Evolutionary conservation across 306 rosid genomes (phyloP).

Genomic region (Quercus berberidifolia): DNA sequence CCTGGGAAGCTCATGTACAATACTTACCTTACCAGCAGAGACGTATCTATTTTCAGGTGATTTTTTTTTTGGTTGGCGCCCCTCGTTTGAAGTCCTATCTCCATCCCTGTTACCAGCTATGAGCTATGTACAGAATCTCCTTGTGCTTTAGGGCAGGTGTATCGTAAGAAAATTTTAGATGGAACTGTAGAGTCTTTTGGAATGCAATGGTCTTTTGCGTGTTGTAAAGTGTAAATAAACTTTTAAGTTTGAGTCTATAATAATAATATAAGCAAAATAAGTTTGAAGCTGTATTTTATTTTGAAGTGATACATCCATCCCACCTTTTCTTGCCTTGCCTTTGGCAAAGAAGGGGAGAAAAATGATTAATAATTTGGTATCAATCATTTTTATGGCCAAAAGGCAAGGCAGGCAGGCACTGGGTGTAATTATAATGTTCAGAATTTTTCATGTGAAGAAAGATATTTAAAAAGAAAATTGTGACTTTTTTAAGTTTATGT

Average conservation of each 20-base stretch:
- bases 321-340: slow-evolving; percentile 12
- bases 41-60: too few species aligned
- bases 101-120: too few species aligned
- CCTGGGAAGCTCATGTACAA: slow-evolving; percentile 27
- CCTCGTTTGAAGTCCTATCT: too few species aligned
- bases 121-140: not conserved
- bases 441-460: not conserved
- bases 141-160: not conserved
- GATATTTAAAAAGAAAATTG: not conserved
- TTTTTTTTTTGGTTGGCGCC: too few species aligned
- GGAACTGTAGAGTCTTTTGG: not conserved
- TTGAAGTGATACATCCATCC: not conserved
- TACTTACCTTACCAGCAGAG: not conserved
- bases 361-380: slow-evolving; percentile 4
- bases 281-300: not conserved
- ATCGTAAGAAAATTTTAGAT: slow-evolving; percentile 9
- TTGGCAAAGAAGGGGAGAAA: slow-evolving; percentile 3
- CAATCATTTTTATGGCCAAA: slow-evolving; percentile 10
- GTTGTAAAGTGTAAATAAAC: slow-evolving; percentile 23
- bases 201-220: not conserved
- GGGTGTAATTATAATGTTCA: slow-evolving; percentile 10
- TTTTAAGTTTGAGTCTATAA: slow-evolving; percentile 5
- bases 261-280: slow-evolving; percentile 8
- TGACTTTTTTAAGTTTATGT: not conserved
- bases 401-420: slow-evolving; percentile 5